Evolutionary conservation across 306 rosid genomes (phyloP).

Genomic region (Fragaria iinumae): DNA sequence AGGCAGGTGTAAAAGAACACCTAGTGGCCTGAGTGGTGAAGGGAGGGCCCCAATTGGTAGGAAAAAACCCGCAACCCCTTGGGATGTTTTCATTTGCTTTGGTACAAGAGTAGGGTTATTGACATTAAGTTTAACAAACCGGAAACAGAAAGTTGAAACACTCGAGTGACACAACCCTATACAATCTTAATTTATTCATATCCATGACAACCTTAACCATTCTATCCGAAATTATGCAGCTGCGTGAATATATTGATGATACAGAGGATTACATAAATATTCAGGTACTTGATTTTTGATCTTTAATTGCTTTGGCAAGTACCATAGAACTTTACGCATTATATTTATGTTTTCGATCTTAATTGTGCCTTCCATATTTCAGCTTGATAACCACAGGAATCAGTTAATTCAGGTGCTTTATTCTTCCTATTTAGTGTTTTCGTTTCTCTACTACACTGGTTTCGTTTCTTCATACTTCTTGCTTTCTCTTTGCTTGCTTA

Average conservation of each 20-base stretch:
- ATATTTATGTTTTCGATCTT: conserved; percentile 14
- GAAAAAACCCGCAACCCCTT: no score
- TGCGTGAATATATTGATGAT: conserved; percentile 77
- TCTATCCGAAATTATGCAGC: conserved; percentile 44
- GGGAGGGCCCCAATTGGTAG: no score
- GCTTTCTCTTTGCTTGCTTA: not conserved
- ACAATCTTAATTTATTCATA: no score
- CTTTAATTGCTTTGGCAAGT: not conserved
- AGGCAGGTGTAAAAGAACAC: not conserved
- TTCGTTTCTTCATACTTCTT: not conserved
- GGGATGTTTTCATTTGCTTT: not conserved
- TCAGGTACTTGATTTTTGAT: conserved; percentile 42
- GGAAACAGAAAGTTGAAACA: not conserved
- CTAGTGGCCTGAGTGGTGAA: not conserved
- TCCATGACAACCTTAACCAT: conserved; percentile 11
- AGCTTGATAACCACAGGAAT: conserved; percentile 65
- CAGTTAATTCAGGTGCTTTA: conserved; percentile 56
- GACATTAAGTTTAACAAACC: not conserved
- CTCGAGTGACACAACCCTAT: not conserved
- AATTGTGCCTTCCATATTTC: conserved; percentile 29
- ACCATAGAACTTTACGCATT: not conserved
- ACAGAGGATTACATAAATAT: conserved; percentile 92
- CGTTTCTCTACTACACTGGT: not conserved
- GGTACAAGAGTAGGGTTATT: not conserved
- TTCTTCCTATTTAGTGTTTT: conserved; percentile 18